Base-by-base conservation (phyloP, 345 rosid genomes). In the Eucalyptus guilfoylei region DNA sequence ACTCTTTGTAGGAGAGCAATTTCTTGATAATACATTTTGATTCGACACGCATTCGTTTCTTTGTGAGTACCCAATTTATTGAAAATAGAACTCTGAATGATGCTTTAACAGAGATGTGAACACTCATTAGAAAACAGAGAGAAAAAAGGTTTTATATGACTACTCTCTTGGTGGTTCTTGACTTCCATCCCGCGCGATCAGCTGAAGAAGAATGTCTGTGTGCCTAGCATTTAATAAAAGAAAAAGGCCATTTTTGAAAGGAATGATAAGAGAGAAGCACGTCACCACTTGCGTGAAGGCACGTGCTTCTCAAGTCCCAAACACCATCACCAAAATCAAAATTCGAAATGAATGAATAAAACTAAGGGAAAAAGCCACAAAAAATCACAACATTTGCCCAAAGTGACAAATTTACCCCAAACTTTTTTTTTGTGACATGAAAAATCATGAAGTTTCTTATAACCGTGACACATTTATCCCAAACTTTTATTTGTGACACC, bases 31-130 rank as follows among this genome's bases (percentile, higher is more conserved):
- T 32, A 3, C 0, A 69, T 16, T 17, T 34, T 21, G 12, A 72
- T 17, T 72, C 2, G 26, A 72, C 14, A 9, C 1, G 2, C 2
- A 1, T 32, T 30, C 0, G 0, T 32, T 1, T 15, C 1, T 34
- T 16, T 8, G 4, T 0, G 21, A 34, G 40, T 9, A 8, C 23
- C 9, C 42, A 16, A 8, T 32, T 32, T 15, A 32, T 15, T 32
- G 42, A 32, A 69, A 34, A 32, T 9, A 8, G 42, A 34, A 34
- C 0, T 34, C 80, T 34, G 9, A 9, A 34, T 9, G 12, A 69
- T 34, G 44, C 81, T 34, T 69, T 32, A n/a, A 1, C 23, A 8
- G 40, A 32, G 42, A 69, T 2, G 42, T 9, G 24, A 34, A 34
- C 81, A 34, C 44, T 72, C 42, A 0, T 72, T 10, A 37, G 45